Evolutionary conservation across 371 early-diverging fungal species (phyloP), one percentile per base, ranked within the genome.

Genomic region (Mortierella sp.): DNA sequence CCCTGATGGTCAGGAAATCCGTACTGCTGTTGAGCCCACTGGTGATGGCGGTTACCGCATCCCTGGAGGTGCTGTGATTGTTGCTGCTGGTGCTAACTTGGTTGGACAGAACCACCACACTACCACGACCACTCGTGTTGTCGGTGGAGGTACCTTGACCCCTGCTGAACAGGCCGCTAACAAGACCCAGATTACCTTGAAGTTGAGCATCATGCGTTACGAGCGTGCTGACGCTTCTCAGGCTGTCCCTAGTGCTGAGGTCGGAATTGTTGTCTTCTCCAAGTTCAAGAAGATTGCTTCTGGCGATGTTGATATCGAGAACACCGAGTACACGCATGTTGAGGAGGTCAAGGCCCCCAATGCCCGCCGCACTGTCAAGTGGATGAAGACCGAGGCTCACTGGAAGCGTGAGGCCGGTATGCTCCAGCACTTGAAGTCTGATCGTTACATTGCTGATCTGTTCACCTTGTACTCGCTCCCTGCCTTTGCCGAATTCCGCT

Each of bases 21-120:
- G 75, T 62, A 75, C 71, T 55, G 51, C 61, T 48, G 75, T 75
- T 62, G 75, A 75, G 56, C 70, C 66, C 52, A 70, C 75, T 21
- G 75, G 66, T 51, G 70, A 70, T 48, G 75, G 75, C 29, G 60
- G 67, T 16, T 75, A 70, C 71, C 75, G 75, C 45, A 75, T 66
- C n/a, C 75, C 67, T 6, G 75, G 70, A 44, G 75, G 75, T 43
- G 75, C 64, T 25, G 23, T 75, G 26, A 53, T 75, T 52, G 70
- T 70, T 53, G 75, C 60, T 14, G 75, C 70, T 18, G 71, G 70
- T 46, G 75, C 75, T 37, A 58, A 57, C 14, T 37, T 74, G 60
- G 23, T 68, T 29, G 74, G 74, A 64, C 66, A 74, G 65, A 68
- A 65, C 57, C 74, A 74, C 45, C 74, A 65, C 64, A 57, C 69